Percentiles rank a stretch among this genome's conserved stretches.
Conservation (phyloP, 352 stramenopile genomes). For the Pythium vanterpoolii region DNA sequence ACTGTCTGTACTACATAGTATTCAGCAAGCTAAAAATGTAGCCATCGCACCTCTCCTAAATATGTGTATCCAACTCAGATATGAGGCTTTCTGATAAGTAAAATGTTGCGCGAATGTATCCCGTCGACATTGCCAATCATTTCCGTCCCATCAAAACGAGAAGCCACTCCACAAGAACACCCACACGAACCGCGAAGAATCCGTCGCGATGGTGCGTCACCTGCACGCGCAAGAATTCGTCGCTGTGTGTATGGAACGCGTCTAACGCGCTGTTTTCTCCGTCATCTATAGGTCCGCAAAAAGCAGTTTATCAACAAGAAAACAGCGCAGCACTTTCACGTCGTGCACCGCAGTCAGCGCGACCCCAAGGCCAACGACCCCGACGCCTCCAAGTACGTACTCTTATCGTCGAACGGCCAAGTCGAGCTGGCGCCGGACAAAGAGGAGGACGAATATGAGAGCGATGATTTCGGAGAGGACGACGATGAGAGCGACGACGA, state of each 20-base stretch:
- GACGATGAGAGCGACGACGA: conserved; percentile 25
- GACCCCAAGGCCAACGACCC: conserved; percentile 80
- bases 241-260: background rate
- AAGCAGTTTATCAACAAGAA: conserved; percentile 89
- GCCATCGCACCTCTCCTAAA: background rate
- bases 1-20: too few relatives aligned
- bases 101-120: background rate
- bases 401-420: conserved; percentile 67
- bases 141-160: background rate
- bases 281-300: conserved; percentile 34
- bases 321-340: conserved; percentile 81
- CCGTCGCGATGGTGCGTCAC: background rate
- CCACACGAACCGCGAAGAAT: background rate
- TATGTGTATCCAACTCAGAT: background rate
- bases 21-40: too few relatives aligned
- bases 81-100: background rate
- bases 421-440: conserved; percentile 57
- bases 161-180: background rate
- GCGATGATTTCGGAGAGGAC: conserved; percentile 30
- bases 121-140: conserved; percentile 2
- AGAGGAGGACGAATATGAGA: conserved; percentile 32
- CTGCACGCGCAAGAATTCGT: background rate
- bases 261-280: background rate
- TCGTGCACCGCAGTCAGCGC: conserved; percentile 82
- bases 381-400: conserved; percentile 79